These are phyloP conservation scores for Lactifluus rugatus DNA, from an alignment of 768 basidiomycete species.

Conservation along the genomic window DNA sequence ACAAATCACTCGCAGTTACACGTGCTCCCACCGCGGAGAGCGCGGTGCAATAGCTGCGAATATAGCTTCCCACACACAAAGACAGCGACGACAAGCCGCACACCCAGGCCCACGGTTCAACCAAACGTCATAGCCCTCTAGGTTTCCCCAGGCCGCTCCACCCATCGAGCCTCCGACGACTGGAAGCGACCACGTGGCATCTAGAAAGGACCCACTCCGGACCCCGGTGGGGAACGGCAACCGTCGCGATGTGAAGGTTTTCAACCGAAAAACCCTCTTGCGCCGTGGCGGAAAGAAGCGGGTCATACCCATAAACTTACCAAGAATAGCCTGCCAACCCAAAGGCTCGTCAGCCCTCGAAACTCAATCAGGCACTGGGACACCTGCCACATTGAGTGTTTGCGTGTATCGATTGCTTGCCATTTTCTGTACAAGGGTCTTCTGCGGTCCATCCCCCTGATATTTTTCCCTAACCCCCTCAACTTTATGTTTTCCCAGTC, in stretches of 20 bases:
- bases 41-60: slow-evolving; percentile 1
- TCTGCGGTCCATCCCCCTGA: not conserved
- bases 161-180: not conserved
- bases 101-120: not conserved
- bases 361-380: slow-evolving; percentile 6
- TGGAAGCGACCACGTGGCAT: slow-evolving; percentile 4
- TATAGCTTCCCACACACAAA: not conserved
- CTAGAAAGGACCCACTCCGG: not conserved
- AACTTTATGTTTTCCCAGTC: slow-evolving; percentile 3
- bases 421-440: not conserved
- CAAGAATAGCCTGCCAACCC: not conserved
- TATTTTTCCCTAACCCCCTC: not conserved
- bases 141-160: slow-evolving; percentile 11
- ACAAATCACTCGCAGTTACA: not conserved
- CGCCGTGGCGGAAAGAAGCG: slow-evolving; percentile 9
- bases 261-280: not conserved
- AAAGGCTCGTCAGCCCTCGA: not conserved
- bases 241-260: slow-evolving; percentile 3
- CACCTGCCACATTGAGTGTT: not conserved
- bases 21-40: slow-evolving; percentile 6
- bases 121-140: slow-evolving; percentile 1
- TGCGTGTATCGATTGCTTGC: slow-evolving; percentile 3
- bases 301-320: not conserved
- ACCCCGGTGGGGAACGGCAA: not conserved
- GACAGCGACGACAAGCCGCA: not conserved